phyloP scores from a whole-genome alignment of 176 grass and related monocot species.

The Dendrocalamus sinicus region DNA sequence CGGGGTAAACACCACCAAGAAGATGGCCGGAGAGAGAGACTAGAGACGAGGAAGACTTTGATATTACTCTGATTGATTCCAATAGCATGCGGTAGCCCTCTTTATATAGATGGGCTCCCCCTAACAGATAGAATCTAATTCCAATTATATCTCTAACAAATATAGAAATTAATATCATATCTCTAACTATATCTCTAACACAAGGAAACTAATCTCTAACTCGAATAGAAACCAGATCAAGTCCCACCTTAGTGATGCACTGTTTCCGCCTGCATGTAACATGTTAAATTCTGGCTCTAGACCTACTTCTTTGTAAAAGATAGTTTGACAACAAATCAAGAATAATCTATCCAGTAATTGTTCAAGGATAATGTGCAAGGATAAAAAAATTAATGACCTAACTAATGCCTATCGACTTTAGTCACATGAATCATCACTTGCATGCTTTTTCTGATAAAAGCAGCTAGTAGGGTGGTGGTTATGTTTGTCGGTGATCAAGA shows the following conservation, averaged over 20 bases:
- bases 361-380: conserved; percentile 4
- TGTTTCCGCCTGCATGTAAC: conserved; percentile 63
- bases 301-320: conserved; percentile 1
- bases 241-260: conserved; percentile 68
- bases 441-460: conserved; percentile 28
- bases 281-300: neutral
- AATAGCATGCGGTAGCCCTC: no score
- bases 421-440: conserved; percentile 12
- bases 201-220: no score
- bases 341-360: neutral
- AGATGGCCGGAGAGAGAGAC: no score
- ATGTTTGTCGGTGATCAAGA: conserved; percentile 20
- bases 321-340: neutral
- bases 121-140: no score
- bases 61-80: no score
- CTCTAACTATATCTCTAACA: no score
- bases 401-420: neutral
- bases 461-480: neutral
- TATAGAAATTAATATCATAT: no score
- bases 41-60: no score
- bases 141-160: no score
- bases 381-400: conserved; percentile 15
- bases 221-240: no score
- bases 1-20: no score
- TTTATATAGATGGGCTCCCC: no score